These are phyloP conservation scores for Fusarium mundagurra DNA, from an alignment of 2,329 filamentous ascomycete species.

Conservation along the genomic window DNA sequence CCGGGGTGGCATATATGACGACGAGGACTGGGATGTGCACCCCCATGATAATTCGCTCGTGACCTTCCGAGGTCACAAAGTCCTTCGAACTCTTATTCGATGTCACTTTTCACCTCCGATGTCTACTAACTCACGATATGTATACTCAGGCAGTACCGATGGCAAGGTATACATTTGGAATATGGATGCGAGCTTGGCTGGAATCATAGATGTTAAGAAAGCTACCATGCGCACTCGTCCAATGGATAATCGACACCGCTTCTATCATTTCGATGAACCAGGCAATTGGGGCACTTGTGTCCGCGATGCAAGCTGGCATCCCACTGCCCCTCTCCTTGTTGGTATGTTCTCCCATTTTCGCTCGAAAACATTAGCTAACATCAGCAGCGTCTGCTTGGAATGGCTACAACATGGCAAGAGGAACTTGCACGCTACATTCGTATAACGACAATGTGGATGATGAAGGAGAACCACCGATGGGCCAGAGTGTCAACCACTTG, in stretches of 20 bases:
- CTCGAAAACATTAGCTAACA: constrained; percentile 18
- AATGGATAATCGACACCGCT: constrained; percentile 62
- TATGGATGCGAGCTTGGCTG: constrained; percentile 85
- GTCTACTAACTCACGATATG: constrained; percentile 89
- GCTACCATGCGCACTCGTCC: constrained; percentile 73
- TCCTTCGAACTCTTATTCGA: constrained; percentile 89
- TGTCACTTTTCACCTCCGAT: constrained; percentile 93
- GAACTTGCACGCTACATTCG: constrained; percentile 80
- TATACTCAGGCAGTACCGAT: constrained; percentile 91
- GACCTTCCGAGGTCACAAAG: constrained; percentile 90
- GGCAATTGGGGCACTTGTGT: constrained; percentile 80
- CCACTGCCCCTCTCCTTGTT: constrained; percentile 80
- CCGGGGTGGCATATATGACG: constrained; percentile 73
- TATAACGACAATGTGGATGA: constrained; percentile 74
- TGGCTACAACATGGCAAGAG: constrained; percentile 75
- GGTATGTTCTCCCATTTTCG: constrained; percentile 53
- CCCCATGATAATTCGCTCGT: constrained; percentile 92
- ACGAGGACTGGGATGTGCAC: constrained; percentile 66
- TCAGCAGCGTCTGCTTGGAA: constrained; percentile 81
- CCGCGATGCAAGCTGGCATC: constrained; percentile 91
- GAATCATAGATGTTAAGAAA: constrained; percentile 78
- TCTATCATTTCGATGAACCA: constrained; percentile 66
- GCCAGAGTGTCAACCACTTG: constrained; percentile 68
- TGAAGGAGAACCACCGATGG: constrained; percentile 70
- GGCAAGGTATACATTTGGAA: constrained; percentile 94